A percentile compares a stretch with the other conserved stretches of the same genome.
Evolutionary conservation across 2,329 filamentous ascomycete species (phyloP).

Genomic region (Blumeria hordei): DNA sequence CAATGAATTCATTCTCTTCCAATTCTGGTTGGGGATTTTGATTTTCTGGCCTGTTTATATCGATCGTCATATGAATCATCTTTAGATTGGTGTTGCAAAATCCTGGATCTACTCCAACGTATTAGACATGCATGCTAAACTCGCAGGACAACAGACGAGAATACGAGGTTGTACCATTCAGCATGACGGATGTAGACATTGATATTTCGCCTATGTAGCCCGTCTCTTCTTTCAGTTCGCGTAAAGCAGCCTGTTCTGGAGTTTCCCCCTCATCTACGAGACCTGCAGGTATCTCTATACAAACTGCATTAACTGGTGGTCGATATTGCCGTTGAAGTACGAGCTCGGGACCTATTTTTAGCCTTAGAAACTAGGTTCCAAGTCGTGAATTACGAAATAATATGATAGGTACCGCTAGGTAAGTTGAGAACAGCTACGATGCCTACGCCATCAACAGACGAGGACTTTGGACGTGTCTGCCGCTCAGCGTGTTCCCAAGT

Average conservation of each 20-base stretch:
- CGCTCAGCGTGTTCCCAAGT: constrained; percentile 53
- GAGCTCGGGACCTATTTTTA: constrained; percentile 21
- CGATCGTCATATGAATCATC: constrained; percentile 25
- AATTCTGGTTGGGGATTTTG: constrained; percentile 22
- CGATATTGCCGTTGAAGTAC: constrained; percentile 44
- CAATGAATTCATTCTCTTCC: constrained; percentile 28
- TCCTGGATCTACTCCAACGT: constrained; percentile 24
- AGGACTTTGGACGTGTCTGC: constrained; percentile 35
- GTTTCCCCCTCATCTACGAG: constrained; percentile 37
- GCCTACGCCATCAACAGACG: constrained; percentile 46
- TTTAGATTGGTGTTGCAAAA: constrained; percentile 43
- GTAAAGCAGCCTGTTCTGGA: constrained; percentile 33
- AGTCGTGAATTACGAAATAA: neutral
- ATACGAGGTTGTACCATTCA: constrained; percentile 22
- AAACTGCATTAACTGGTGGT: constrained; percentile 32
- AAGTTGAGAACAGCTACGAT: constrained; percentile 44
- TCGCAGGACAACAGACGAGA: neutral
- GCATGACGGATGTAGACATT: constrained; percentile 40
- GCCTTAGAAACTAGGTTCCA: neutral
- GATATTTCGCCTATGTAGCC: constrained; percentile 32
- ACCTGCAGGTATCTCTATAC: constrained; percentile 40
- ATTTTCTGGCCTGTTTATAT: constrained; percentile 21
- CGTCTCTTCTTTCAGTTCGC: constrained; percentile 42
- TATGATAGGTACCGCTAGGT: constrained; percentile 18
- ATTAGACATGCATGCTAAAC: neutral